Percentiles rank a stretch among this genome's conserved stretches.
phyloP scores from a whole-genome alignment of 108 stramenopile species.

The Pseudonitzschia delicatissima region DNA sequence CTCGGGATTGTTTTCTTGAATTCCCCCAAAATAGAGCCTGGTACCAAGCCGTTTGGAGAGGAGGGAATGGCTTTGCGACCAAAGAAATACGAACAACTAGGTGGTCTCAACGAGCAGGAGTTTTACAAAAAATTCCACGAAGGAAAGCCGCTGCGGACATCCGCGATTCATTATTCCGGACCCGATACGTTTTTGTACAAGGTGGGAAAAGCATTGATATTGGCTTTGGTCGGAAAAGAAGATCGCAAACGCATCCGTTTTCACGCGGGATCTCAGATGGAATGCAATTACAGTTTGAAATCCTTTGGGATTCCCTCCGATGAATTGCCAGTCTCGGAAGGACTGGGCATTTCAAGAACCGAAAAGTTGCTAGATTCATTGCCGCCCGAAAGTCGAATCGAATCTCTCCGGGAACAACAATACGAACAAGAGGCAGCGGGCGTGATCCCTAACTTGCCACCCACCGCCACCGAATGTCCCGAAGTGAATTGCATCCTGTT shows the following conservation, averaged over 20 bases:
- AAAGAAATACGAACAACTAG: neutral
- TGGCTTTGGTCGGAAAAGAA: neutral
- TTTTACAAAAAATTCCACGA: neutral
- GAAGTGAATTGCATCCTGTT: neutral
- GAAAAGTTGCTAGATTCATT: neutral
- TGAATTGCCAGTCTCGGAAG: neutral
- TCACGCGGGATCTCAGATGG: neutral
- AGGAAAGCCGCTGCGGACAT: neutral
- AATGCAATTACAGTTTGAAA: neutral
- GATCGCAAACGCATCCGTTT: neutral
- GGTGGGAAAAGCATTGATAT: neutral
- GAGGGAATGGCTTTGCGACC: neutral
- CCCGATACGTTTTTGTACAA: neutral
- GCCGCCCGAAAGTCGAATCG: neutral
- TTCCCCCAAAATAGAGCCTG: neutral
- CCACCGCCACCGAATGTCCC: neutral
- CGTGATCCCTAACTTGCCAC: no score
- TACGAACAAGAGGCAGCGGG: no score
- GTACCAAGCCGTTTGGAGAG: neutral
- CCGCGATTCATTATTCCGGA: neutral
- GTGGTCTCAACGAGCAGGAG: neutral
- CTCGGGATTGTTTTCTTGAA: neutral
- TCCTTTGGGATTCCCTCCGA: neutral
- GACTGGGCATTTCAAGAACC: neutral
- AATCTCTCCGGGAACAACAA: no score